phyloP scores from a whole-genome alignment of 768 basidiomycete species.

The Crassisporium funariophilum region DNA sequence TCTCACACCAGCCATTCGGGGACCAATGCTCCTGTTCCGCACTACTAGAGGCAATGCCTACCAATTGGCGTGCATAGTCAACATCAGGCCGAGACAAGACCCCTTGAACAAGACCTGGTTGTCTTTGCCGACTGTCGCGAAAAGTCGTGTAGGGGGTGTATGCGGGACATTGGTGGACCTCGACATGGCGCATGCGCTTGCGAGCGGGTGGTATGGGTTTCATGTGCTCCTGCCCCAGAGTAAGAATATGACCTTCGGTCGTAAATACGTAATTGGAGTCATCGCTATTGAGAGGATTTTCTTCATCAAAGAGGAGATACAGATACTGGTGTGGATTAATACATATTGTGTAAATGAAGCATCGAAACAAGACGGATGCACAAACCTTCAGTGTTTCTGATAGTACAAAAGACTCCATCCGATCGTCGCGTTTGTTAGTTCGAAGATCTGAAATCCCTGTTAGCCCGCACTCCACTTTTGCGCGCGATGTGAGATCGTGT shows the following conservation, averaged over 20 bases:
- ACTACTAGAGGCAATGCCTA: constrained; percentile 52
- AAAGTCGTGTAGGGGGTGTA: constrained; percentile 53
- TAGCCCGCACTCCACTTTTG: constrained; percentile 86
- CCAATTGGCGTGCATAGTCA: constrained; percentile 80
- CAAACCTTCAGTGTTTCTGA: constrained; percentile 89
- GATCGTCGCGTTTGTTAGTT: constrained; percentile 78
- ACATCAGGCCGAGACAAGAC: constrained; percentile 74
- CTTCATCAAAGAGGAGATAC: constrained; percentile 89
- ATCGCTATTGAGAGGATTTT: constrained; percentile 69
- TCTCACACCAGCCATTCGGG: constrained; percentile 73
- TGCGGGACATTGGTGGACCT: constrained; percentile 73
- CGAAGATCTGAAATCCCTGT: constrained; percentile 80
- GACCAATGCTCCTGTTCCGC: constrained; percentile 63
- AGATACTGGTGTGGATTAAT: constrained; percentile 84
- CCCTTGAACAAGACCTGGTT: constrained; percentile 59
- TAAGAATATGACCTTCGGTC: constrained; percentile 92
- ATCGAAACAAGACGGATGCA: not conserved
- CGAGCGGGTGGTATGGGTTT: constrained; percentile 60
- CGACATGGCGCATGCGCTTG: constrained; percentile 60
- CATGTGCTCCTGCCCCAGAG: constrained; percentile 57
- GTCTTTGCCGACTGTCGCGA: constrained; percentile 30
- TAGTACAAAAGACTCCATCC: constrained; percentile 97
- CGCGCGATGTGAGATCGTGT: constrained; percentile 68
- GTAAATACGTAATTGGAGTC: constrained; percentile 91
- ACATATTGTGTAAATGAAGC: not conserved